Base-by-base conservation (phyloP, 2,329 filamentous ascomycete species). In the Colletotrichum cuscutae region DNA sequence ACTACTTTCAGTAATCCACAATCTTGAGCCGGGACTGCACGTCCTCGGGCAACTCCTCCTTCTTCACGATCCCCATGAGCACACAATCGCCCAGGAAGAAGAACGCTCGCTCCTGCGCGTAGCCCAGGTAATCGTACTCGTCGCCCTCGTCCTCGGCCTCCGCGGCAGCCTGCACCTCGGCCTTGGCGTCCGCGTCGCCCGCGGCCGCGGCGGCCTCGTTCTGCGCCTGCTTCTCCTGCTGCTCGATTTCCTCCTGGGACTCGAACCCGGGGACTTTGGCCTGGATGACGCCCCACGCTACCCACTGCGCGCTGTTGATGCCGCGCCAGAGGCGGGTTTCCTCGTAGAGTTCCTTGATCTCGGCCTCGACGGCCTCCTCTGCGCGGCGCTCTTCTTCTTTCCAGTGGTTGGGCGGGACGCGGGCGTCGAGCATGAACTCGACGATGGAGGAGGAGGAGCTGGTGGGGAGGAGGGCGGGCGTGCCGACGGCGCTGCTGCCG, bases 61-160 rank as follows among this genome's bases (percentile, higher is more conserved):
- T 82, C 80, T 89, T 90, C 52, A 97, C 87, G 52, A 99, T 83
- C 0, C 95, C 95, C 82, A 97, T 82, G 68, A 88, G 85, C 68
- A 98, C 85, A 65, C 95, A 91, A 84, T 99, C 97, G 1, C 95
- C 95, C 94, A 96, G 97, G 84, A 99, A 97, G 83, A 98, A 97
- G 84, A 97, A 87, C 0, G 95, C 95, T 15, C 97, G 89, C 76
- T 98, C 94, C 82, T 98, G 94, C 8, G 97, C 92, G 83, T 98
- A 99, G 12, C 89, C 90, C 28, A 99, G 86, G 81, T 98, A 99
- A 82, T 99, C 95, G 79, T 98, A 99, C 78, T 94, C 94, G 56
- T 94, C 94, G 42, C 89, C 90, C 32, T 88, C 89, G 24, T 88
- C 88, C 71, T 77, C 75, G 65, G 80, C 78, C 72, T 80, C 77